Percentiles rank a stretch among this genome's conserved stretches.
Conservation (phyloP, 441 rosid species). For the Populus hybrid region DNA sequence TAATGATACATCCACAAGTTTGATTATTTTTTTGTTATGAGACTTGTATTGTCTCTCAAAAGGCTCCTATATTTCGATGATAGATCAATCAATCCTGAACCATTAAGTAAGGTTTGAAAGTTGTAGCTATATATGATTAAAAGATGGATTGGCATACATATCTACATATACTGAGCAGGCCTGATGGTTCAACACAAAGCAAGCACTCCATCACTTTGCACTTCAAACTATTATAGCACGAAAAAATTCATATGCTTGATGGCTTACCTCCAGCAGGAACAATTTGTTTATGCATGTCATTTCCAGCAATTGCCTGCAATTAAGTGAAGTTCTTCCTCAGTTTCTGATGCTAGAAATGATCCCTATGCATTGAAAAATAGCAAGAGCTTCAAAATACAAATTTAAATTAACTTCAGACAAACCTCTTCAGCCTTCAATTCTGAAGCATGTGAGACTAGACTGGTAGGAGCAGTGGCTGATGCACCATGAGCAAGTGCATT, state of each 20-base stretch:
- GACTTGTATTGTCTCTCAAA: not conserved
- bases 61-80: not conserved
- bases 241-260: not conserved
- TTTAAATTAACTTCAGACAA: slow-evolving; percentile 16
- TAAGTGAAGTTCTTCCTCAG: slow-evolving; percentile 15
- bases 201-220: not conserved
- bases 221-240: not conserved
- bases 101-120: not conserved
- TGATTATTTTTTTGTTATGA: not conserved
- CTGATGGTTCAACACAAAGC: not conserved
- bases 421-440: slow-evolving; percentile 67
- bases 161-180: not conserved
- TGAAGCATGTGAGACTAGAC: slow-evolving; percentile 35
- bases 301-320: slow-evolving; percentile 48
- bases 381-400: slow-evolving; percentile 7
- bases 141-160: not conserved
- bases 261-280: slow-evolving; percentile 42
- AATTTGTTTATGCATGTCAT: slow-evolving; percentile 46
- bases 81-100: not conserved
- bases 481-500: slow-evolving; percentile 39
- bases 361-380: slow-evolving; percentile 1
- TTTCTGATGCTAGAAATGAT: not conserved
- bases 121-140: not conserved
- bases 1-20: not conserved
- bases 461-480: slow-evolving; percentile 32